These are phyloP conservation scores for Pyrenochaeta sp. DNA, from an alignment of 2,329 filamentous ascomycete genomes.

Conservation along the genomic window DNA sequence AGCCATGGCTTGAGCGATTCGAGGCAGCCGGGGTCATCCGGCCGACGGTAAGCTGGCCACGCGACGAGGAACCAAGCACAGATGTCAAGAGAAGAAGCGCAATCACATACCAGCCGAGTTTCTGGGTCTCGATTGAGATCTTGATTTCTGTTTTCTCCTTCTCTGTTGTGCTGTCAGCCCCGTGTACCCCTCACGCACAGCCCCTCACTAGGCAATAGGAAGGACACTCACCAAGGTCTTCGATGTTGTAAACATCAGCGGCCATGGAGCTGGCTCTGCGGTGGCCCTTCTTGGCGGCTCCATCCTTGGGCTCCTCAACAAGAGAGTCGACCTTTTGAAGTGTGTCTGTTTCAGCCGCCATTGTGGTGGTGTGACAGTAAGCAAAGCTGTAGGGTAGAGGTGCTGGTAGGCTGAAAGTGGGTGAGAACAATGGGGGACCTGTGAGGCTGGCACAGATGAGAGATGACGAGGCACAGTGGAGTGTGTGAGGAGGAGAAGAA, in stretches of 20 bases:
- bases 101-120: conserved; percentile 79
- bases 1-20: conserved; percentile 15
- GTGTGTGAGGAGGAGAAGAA: conserved; percentile 34
- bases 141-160: conserved; percentile 74
- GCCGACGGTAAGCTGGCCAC: conserved; percentile 9
- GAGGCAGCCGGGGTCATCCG: conserved; percentile 11
- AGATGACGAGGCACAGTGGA: conserved; percentile 29
- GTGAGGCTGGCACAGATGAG: conserved; percentile 16
- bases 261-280: conserved; percentile 77
- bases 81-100: not conserved
- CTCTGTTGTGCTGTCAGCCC: conserved; percentile 64
- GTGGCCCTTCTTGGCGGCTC: conserved; percentile 71
- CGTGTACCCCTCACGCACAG: conserved; percentile 34
- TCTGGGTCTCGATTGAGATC: conserved; percentile 84
- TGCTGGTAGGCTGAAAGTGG: conserved; percentile 12
- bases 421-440: conserved; percentile 22
- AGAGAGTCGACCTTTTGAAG: conserved; percentile 92
- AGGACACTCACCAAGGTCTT: conserved; percentile 76
- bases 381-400: conserved; percentile 9
- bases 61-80: not conserved
- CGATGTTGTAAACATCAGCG: conserved; percentile 81
- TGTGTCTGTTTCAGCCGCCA: conserved; percentile 64
- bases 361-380: conserved; percentile 43
- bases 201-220: conserved; percentile 21
- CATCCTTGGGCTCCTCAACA: conserved; percentile 75